Evolutionary conservation across 768 basidiomycete genomes (phyloP), one percentile per base, ranked within the genome.

Genomic region (Tricholoma terreum): DNA sequence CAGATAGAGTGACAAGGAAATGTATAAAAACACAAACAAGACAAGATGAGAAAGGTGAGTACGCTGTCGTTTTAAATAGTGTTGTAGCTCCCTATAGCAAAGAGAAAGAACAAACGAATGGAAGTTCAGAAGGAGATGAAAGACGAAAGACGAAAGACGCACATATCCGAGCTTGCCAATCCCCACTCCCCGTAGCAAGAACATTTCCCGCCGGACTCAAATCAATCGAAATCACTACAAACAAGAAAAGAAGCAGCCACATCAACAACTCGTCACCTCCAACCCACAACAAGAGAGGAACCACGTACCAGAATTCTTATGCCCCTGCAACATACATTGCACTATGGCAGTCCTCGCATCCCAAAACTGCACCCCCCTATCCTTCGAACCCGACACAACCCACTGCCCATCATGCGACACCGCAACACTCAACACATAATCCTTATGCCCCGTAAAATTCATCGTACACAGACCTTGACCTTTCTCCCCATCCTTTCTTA

Each of bases 321-420:
- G 82, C 3, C 82, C 81, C 69, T 98, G 95, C 31, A 99, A 78
- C 89, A 96, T 93, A 66, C 92, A 89, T 71, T 98, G 95, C 65
- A 94, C 88, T 40, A 85, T 82, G 30, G 79, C 81, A 11, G 80
- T 81, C 61, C 83, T 79, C 52, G 91, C 84, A 68, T 95, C 92
- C 87, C 91, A 93, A 69, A 96, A 94, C 70, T 95, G 92, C 55
- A 99, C 94, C 0, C 93, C 90, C 11, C 97, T 89, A 70, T 99
- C 97, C 75, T 98, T 98, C 4, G 81, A 82, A 1, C 97, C 96
- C 10, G 92, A 94, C 10, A 97, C 95, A 63, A 98, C 89, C 91
- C 94, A 84, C 62, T 91, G 85, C 4, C 92, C 92, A 71, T 98
- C 95, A 61, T 93, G 89, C 46, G 92, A 93, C 49, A 94, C 91